Base-by-base conservation (phyloP, 2,329 filamentous ascomycete species). In the Trichophyton verrucosum region DNA sequence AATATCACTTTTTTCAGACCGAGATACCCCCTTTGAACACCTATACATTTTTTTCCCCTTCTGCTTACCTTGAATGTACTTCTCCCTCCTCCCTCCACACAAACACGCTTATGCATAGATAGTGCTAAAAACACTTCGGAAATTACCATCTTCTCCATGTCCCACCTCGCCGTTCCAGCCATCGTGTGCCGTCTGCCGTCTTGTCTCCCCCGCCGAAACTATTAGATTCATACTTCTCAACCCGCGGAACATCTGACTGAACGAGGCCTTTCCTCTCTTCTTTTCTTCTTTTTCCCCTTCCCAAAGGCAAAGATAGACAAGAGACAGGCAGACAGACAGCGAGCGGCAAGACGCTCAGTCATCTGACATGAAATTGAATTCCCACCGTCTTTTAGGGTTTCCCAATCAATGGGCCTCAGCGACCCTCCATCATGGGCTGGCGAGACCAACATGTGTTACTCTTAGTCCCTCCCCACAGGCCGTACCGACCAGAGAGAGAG, bases 21-120 rank as follows among this genome's bases (percentile, higher is more conserved):
- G 46, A 55, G 56, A 58, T 58, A 58, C 56, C 56, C 56, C 56
- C 33, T 38, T 38, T 38, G 33, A 38, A 38, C 33, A 38, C 33
- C 11, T 30, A 30, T 38, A 38, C 33, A 13, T 38, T 38, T 38
- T 38, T 11, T 6, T n/a, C n/a, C 42, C 6, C 24, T 38, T 22
- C 20, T 17, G 33, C 11, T 7, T 17, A 15, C 24, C 51, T 17
- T 55, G 11, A 22, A 27, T 24, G 51, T 53, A 9, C 44, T 24
- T 47, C 44, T 47, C 20, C 17, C 17, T 3, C 17, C 30, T 42
- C 36, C 36, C 53, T 38, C n/a, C 33, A 13, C 33, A 38, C 33
- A 38, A 9, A 38, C 33, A 38, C 33, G 11, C 9, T 38, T 38
- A 38, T 38, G 11, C 36, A 40, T 46, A 58, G 56, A 44, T 58